Percentiles rank a stretch among this genome's conserved stretches.
These are phyloP conservation scores for Geum urbanum DNA, from an alignment of 306 rosid genomes.

Conservation along the genomic window DNA sequence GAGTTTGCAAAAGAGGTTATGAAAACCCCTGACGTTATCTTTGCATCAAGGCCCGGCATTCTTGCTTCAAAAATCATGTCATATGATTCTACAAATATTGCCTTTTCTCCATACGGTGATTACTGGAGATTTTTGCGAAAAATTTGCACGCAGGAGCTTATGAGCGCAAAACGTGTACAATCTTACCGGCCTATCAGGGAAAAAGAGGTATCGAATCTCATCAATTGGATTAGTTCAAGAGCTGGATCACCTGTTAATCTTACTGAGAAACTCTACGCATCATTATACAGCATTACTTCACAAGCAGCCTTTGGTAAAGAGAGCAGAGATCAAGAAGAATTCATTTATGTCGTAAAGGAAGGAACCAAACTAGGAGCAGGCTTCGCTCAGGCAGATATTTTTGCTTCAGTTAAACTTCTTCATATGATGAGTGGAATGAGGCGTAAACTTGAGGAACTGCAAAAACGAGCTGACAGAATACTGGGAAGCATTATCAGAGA, in stretches of 20 bases:
- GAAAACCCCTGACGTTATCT: no score
- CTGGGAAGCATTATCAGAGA: constrained; percentile 10
- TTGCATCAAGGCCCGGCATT: no score
- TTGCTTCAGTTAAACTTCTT: constrained; percentile 36
- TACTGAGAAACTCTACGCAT: constrained; percentile 17
- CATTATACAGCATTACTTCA: constrained; percentile 17
- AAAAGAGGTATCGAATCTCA: constrained; percentile 32
- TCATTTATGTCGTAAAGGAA: constrained; percentile 5
- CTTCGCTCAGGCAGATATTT: constrained; percentile 29
- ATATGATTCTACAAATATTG: constrained; percentile 2
- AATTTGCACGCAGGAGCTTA: constrained; percentile 25
- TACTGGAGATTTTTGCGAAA: constrained; percentile 18
- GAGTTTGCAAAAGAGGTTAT: no score
- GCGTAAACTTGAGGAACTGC: constrained; percentile 26
- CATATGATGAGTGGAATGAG: constrained; percentile 15
- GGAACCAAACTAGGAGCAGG: constrained; percentile 6
- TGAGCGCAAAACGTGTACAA: constrained; percentile 38
- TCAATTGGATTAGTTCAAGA: constrained; percentile 20
- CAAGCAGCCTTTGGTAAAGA: constrained; percentile 34
- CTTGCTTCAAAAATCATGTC: constrained; percentile 12
- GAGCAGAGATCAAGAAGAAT: constrained; percentile 25
- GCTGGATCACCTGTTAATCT: constrained; percentile 24
- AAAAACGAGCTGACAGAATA: constrained; percentile 4
- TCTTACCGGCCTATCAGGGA: constrained; percentile 34
- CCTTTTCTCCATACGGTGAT: constrained; percentile 2